phyloP scores from a whole-genome alignment of 495 filamentous ascomycete genomes.

The Bathelium albidoporum region DNA sequence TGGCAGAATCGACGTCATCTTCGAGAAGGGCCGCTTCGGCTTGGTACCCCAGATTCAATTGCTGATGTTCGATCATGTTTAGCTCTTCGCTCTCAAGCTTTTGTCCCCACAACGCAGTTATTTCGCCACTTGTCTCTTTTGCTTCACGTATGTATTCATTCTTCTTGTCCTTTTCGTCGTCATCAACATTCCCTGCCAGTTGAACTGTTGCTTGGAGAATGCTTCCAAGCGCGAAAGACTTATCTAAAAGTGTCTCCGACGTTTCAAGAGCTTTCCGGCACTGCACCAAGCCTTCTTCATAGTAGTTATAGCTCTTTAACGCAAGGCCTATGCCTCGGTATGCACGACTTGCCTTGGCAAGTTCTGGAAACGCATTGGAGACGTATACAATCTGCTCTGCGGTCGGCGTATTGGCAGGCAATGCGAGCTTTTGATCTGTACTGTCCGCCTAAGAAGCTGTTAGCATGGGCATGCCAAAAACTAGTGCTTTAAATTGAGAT shows the following conservation, averaged over 20 bases:
- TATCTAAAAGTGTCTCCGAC: not conserved
- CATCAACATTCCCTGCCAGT: not conserved
- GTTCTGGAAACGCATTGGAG: not conserved
- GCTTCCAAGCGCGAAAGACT: not conserved
- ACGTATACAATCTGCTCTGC: not conserved
- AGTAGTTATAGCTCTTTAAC: not conserved
- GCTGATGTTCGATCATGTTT: not conserved
- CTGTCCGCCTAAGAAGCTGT: not conserved
- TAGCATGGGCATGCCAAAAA: not conserved
- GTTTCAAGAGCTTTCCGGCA: slow-evolving; percentile 2
- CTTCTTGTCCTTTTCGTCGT: not conserved
- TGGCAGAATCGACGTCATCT: not conserved
- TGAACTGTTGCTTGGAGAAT: not conserved
- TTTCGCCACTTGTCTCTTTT: not conserved
- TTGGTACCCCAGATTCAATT: not conserved
- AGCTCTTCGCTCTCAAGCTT: not conserved
- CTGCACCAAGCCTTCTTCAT: not conserved
- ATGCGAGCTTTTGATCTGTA: not conserved
- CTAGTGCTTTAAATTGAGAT: not conserved
- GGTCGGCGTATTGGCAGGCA: not conserved
- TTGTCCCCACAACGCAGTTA: not conserved
- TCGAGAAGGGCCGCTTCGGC: not conserved
- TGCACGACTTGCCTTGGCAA: not conserved
- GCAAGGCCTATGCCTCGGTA: not conserved
- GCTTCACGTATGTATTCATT: not conserved